Evolutionary conservation across 2,329 filamentous ascomycete species (phyloP).

Genomic region (Teratosphaeria pseudoeucalypti): DNA sequence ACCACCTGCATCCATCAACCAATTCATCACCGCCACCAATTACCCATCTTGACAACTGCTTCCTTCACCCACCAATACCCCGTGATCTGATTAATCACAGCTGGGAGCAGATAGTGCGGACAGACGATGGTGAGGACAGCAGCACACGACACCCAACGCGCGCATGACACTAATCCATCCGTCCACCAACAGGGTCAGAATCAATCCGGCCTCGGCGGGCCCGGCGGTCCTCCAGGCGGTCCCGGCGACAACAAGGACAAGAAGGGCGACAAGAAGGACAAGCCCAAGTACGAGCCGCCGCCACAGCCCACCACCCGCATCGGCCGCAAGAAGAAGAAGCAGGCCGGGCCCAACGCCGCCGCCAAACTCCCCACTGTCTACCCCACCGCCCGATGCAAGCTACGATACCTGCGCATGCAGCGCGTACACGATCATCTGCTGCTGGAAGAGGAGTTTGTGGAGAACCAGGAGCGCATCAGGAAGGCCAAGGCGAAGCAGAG

Average conservation of each 20-base stretch:
- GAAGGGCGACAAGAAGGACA: conserved; percentile 86
- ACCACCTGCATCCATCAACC: neutral
- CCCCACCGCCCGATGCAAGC: conserved; percentile 93
- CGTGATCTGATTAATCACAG: too few species aligned
- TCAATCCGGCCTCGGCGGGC: conserved; percentile 71
- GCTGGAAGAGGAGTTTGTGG: conserved; percentile 95
- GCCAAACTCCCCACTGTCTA: conserved; percentile 91
- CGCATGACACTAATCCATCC: conserved; percentile 6
- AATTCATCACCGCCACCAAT: neutral
- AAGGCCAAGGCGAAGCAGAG: conserved; percentile 80
- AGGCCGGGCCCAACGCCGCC: conserved; percentile 81
- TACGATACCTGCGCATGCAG: conserved; percentile 95
- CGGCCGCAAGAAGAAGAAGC: conserved; percentile 97
- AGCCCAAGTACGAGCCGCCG: conserved; percentile 99
- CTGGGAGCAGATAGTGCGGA: neutral
- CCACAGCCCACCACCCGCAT: conserved; percentile 93
- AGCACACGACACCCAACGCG: neutral
- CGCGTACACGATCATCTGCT: conserved; percentile 94
- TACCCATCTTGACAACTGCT: neutral
- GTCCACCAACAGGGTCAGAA: conserved; percentile 56
- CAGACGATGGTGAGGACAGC: neutral
- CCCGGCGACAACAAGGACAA: conserved; percentile 73
- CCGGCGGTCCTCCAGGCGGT: conserved; percentile 47
- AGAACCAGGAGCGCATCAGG: conserved; percentile 93
- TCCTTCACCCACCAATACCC: neutral